phyloP scores from a whole-genome alignment of 306 rosid species.

The Dalbergia oliveri region DNA sequence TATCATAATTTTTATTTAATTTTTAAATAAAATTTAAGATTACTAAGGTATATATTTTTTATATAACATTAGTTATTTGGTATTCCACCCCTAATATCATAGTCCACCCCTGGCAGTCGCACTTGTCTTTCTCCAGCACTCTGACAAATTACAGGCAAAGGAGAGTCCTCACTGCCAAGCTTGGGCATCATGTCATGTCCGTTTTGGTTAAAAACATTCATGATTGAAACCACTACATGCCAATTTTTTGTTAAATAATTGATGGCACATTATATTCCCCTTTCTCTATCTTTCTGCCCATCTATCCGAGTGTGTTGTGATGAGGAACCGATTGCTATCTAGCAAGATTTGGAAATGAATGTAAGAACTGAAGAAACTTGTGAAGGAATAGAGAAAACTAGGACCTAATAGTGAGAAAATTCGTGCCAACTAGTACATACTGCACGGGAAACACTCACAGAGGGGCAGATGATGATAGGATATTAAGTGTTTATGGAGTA shows the following conservation, averaged over 20 bases:
- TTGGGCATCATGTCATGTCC: constrained; percentile 15
- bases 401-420: not conserved
- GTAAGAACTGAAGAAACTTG: constrained; percentile 29
- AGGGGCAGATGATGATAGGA: not conserved
- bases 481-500: too few relatives aligned
- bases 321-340: constrained; percentile 22
- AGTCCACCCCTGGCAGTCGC: not conserved
- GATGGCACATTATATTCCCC: not conserved
- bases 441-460: constrained; percentile 10
- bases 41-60: too few relatives aligned
- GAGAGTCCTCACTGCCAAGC: constrained; percentile 14
- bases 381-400: not conserved
- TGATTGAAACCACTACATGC: constrained; percentile 37
- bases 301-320: not conserved
- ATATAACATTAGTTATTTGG: too few relatives aligned
- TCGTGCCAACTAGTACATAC: constrained; percentile 11
- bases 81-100: too few relatives aligned
- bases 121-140: constrained; percentile 23
- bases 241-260: not conserved
- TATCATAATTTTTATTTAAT: too few relatives aligned
- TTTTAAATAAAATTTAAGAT: too few relatives aligned
- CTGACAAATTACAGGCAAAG: constrained; percentile 39
- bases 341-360: constrained; percentile 31
- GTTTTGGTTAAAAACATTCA: constrained; percentile 20
- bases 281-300: not conserved